Base-by-base conservation (phyloP, 768 basidiomycete genomes). In the Lactarius akahatsu region DNA sequence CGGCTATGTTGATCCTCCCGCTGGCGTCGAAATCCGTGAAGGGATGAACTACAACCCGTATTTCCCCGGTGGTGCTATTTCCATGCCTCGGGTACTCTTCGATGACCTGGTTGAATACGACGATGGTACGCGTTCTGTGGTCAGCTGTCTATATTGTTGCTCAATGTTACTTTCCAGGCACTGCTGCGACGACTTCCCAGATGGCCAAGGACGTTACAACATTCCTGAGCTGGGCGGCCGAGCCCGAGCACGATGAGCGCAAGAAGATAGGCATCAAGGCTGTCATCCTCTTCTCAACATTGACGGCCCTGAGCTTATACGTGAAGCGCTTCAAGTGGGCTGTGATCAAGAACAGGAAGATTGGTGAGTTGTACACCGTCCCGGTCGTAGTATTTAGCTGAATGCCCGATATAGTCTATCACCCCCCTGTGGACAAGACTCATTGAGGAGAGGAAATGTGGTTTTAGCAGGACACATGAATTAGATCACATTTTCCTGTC, bases 41-140 rank as follows among this genome's bases (percentile, higher is more conserved):
- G 96, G 94, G 71, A 91, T 98, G 93, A 97, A 96, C 85, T 98
- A 97, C 85, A 94, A 94, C 80, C 94, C 95, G 23, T 98, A 90
- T 83, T 99, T 99, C 91, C 96, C 96, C 50, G 95, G 97, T 62
- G 96, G 96, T 74, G 95, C 95, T 71, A 98, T 98, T 67, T 91
- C 93, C 75, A 99, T 99, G 97, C 95, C 94, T 60, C 93, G 96
- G 74, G 87, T 98, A 41, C 80, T 98, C 71, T 98, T 92, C 75
- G 97, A 98, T 73, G 96, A 94, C 45, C 78, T 98, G 55, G 96
- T 98, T 64, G 97, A 99, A 78, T 99, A 92, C 76, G 91, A 93
- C 0, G 97, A 99, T 75, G 94, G 94, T 90, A 68, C 71, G 85
- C 72, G 28, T 13, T 55, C 34, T 36, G 13, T 52, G 7, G n/a